Base-by-base conservation (phyloP, 2,329 filamentous ascomycete genomes). In the Calonectria hongkongensis region DNA sequence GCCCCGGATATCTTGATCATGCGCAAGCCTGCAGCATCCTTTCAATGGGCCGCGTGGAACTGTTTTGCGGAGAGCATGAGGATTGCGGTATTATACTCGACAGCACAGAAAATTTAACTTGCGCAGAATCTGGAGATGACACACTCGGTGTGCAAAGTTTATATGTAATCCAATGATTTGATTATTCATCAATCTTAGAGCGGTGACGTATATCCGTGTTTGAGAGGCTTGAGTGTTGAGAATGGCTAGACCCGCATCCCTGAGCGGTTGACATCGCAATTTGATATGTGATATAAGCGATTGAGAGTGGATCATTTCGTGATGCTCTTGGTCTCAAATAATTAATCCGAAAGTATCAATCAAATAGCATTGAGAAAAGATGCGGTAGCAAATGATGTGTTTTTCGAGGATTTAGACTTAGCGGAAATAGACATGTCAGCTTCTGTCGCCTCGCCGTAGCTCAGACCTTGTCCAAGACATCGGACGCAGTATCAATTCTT, bases 81-180 rank as follows among this genome's bases (percentile, higher is more conserved):
- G 30, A 45, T 33, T 47, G 58, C 58, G 58, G 58, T 63, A 63
- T 63, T 47, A 47, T 63, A 63, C 50, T 36, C 2, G 28, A 60
- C 41, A 9, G 27, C 8, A 41, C 8, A 41, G 33, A 39, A 60
- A 41, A 27, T 27, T 33, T 41, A 13, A 28, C 36, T 18, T 41
- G 54, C 54, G 54, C 33, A 41, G 36, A 58, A 58, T 39, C 33
- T 58, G 33, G 13, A 58, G 21, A 39, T 41, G 36, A 60, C 33
- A 25, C 41, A 16, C 21, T 60, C 54, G 54, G 54, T 60, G 54
- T 27, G n/a, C 12, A 60, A 41, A 60, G 33, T 13, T 60, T 60
- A 60, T 60, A 60, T 60, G n/a, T 41, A 60, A 60, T 60, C 54
- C 18, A 41, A 60, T 60, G 33, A 27, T 60, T 21, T 6, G 21